phyloP scores from a whole-genome alignment of 345 rosid genomes.

The Streptanthus diversifolius region DNA sequence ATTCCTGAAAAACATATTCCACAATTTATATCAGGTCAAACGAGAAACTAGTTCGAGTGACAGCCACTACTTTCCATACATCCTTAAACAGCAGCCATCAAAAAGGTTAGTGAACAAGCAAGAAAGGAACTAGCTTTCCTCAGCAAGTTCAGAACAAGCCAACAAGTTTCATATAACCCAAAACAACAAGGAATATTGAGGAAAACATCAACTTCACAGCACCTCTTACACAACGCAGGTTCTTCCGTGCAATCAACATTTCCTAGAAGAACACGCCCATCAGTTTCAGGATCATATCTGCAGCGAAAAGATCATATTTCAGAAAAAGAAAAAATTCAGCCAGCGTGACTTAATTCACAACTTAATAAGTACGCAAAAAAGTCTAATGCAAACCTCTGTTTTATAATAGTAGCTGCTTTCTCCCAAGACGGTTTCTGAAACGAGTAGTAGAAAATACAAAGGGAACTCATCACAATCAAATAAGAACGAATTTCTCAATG shows the following conservation, averaged over 20 bases:
- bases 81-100: not conserved
- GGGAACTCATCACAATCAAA: conserved; percentile 12
- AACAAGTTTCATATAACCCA: conserved; percentile 1
- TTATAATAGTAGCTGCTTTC: conserved; percentile 76
- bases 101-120: not conserved
- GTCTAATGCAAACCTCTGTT: conserved; percentile 56
- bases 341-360: not conserved
- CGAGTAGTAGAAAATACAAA: not conserved
- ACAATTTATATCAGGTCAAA: conserved; percentile 2
- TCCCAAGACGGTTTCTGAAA: conserved; percentile 97
- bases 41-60: not conserved
- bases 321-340: conserved; percentile 8
- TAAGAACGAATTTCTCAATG: not conserved
- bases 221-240: conserved; percentile 80
- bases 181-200: conserved; percentile 11
- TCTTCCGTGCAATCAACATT: conserved; percentile 86
- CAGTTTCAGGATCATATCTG: conserved; percentile 90
- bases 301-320: conserved; percentile 16
- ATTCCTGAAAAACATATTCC: conserved; percentile 46
- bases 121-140: not conserved
- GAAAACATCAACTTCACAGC: conserved; percentile 18
- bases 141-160: conserved; percentile 11
- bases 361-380: conserved; percentile 3
- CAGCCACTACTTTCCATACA: conserved; percentile 1
- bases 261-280: conserved; percentile 90